These are phyloP conservation scores for Decorospora gaudefroyi DNA, from an alignment of 2,329 filamentous ascomycete species.

Conservation along the genomic window DNA sequence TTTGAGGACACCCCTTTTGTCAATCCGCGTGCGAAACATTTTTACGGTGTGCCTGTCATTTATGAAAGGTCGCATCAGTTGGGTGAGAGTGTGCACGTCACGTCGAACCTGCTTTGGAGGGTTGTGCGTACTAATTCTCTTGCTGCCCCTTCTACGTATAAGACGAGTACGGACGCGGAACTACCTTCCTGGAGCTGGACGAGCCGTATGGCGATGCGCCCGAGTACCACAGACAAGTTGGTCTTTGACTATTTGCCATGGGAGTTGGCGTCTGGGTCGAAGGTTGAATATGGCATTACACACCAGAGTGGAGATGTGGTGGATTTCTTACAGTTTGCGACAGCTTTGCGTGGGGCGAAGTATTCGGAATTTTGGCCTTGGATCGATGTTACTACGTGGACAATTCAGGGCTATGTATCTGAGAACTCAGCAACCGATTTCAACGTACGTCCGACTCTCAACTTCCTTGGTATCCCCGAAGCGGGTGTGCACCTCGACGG, in stretches of 20 bases:
- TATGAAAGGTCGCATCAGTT: background rate
- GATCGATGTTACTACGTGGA: constrained; percentile 1
- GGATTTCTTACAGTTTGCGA: background rate
- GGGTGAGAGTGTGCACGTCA: no score
- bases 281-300: background rate
- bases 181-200: no score
- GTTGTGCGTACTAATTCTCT: background rate
- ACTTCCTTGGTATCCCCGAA: background rate
- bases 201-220: no score
- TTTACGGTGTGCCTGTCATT: constrained; percentile 3
- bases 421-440: no score
- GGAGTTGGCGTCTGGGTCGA: no score
- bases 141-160: no score
- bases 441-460: background rate
- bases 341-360: background rate
- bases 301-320: background rate
- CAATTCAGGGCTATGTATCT: background rate
- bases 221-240: no score
- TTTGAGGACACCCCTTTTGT: no score
- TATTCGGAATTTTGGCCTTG: background rate
- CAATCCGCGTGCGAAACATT: no score
- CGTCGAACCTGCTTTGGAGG: background rate
- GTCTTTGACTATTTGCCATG: no score
- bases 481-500: background rate
- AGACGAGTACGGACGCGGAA: no score